Evolutionary conservation across 2,329 filamentous ascomycete genomes (phyloP).

Genomic region (Calonectria pteridis): DNA sequence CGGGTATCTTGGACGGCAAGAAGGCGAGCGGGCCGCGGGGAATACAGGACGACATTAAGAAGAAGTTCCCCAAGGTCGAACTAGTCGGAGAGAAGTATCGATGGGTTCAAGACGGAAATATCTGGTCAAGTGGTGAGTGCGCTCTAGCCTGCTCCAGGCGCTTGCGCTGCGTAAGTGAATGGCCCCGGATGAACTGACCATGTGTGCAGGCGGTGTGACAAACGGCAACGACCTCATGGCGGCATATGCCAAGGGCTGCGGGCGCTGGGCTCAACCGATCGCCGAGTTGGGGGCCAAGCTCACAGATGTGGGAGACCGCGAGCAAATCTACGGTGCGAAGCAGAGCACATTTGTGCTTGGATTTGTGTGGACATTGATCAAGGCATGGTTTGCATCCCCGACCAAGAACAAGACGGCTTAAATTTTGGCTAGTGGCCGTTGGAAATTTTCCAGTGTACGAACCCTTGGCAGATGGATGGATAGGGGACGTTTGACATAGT

Average conservation of each 20-base stretch:
- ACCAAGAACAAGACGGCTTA: conserved; percentile 15
- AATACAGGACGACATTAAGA: conserved; percentile 54
- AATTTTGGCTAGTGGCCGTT: too few relatives aligned
- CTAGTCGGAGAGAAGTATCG: conserved; percentile 61
- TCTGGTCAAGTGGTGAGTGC: conserved; percentile 66
- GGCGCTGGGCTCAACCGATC: conserved; percentile 57
- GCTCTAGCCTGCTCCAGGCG: neutral
- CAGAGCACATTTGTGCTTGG: conserved; percentile 49
- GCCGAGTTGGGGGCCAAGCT: conserved; percentile 59
- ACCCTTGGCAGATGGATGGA: neutral
- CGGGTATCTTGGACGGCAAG: conserved; percentile 61
- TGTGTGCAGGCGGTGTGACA: conserved; percentile 62
- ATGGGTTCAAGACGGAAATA: conserved; percentile 65
- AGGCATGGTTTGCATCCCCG: conserved; percentile 41
- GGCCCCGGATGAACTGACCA: neutral
- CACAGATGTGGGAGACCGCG: conserved; percentile 63
- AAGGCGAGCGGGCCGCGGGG: conserved; percentile 61
- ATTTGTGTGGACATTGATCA: conserved; percentile 54
- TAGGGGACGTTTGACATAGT: neutral
- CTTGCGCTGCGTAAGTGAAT: neutral
- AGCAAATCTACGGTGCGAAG: conserved; percentile 57
- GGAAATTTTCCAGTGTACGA: neutral
- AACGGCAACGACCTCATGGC: conserved; percentile 69
- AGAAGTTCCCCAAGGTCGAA: conserved; percentile 54
- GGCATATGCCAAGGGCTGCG: conserved; percentile 60